phyloP scores from a whole-genome alignment of 2,329 filamentous ascomycete genomes.

The Colletotrichum sp. region DNA sequence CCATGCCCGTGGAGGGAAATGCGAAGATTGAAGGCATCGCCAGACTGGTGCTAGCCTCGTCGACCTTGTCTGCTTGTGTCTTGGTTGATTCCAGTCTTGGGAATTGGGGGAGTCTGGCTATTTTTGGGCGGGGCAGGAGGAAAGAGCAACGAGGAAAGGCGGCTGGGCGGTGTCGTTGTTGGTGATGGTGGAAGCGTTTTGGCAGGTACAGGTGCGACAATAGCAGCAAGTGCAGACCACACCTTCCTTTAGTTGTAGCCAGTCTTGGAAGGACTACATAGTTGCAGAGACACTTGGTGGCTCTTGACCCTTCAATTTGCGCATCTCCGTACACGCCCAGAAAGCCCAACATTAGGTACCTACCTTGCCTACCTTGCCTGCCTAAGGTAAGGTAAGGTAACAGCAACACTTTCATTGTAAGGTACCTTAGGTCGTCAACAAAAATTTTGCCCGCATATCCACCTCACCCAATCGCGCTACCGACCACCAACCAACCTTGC shows the following conservation, averaged over 20 bases:
- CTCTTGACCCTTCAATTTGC: not conserved
- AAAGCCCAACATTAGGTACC: not conserved
- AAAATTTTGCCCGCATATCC: not conserved
- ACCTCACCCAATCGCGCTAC: not conserved
- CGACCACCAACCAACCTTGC: not conserved
- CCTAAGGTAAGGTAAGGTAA: not conserved
- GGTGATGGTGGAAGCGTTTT: not conserved
- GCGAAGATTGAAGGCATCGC: not conserved
- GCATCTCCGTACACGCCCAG: not conserved
- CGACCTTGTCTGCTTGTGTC: constrained; percentile 7
- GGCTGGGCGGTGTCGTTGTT: not conserved
- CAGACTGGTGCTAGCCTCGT: not conserved
- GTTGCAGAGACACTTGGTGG: not conserved
- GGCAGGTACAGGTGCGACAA: not conserved
- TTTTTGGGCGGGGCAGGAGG: not conserved
- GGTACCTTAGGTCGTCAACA: not conserved
- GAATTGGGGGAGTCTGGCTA: not conserved
- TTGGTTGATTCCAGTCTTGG: constrained; percentile 4
- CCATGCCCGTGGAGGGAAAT: not conserved
- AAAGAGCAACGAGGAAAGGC: constrained; percentile 7
- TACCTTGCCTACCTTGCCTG: not conserved
- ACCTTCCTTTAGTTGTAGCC: not conserved
- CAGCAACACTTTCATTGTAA: not conserved
- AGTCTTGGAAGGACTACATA: not conserved
- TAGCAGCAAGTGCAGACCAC: not conserved